Conservation (phyloP, 495 filamentous ascomycete species). For the Neurospora sp. region DNA sequence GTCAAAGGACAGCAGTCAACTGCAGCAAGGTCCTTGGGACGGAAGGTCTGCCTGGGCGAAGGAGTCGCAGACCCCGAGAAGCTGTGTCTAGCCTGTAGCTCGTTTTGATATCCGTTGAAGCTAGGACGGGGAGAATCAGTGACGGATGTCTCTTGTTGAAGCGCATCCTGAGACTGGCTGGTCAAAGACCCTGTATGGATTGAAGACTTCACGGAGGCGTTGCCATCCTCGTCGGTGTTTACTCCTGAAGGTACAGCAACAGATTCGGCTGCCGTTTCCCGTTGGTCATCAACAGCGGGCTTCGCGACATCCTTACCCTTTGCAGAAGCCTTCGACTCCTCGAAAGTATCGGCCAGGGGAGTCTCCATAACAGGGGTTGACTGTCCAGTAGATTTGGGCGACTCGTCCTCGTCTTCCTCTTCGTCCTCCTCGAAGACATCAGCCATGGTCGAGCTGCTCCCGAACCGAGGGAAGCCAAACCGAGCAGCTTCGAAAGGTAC, state of each 20-base stretch:
- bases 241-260: not conserved
- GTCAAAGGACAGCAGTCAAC: conserved; percentile 37
- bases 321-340: conserved; percentile 16
- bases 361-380: conserved; percentile 18
- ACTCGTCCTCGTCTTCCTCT: conserved; percentile 48
- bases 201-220: not conserved
- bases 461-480: conserved; percentile 48
- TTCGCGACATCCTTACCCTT: not conserved
- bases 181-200: not conserved
- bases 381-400: conserved; percentile 13
- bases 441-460: conserved; percentile 59
- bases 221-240: not conserved
- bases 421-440: conserved; percentile 97
- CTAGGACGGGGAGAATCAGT: conserved; percentile 14
- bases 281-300: not conserved
- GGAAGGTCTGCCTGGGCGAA: conserved; percentile 44
- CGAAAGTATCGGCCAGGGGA: conserved; percentile 7
- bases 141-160: not conserved
- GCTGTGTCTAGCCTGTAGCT: not conserved
- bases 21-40: conserved; percentile 46
- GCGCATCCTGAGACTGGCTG: not conserved
- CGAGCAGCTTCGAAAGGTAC: conserved; percentile 64
- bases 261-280: not conserved
- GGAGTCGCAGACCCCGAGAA: conserved; percentile 44
- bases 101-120: not conserved